Base-by-base conservation (phyloP, 257 asterid genomes). In the Verbascum thapsus region DNA sequence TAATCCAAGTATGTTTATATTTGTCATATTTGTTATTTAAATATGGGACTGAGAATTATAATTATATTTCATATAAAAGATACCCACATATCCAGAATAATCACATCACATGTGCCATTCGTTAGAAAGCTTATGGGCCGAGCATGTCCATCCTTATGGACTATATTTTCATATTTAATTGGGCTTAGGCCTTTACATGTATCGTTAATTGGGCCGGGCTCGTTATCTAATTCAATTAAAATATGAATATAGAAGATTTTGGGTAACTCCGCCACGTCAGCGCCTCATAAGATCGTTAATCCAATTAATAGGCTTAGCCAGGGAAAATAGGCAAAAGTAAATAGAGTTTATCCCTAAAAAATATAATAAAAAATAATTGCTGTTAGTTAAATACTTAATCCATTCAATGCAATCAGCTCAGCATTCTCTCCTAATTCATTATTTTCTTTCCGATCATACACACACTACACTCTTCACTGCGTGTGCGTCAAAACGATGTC, bases 401-500 rank as follows among this genome's bases (percentile, higher is more conserved):
- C n/a, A 35, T 49, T 26, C 15, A 4, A n/a, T 0, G 22, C 5
- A 26, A 13, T 12, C 35, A 37, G 2, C 63, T 34, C 5, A 22
- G 6, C 8, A 41, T 15, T 6, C 34, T 15, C 0, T 18, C 19
- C 8, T 38, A 30, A 22, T 17, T 20, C 23, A 9, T 32, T 13
- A 11, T 50, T 5, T 26, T 26, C 5, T 2, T 26, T 2, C 65
- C 20, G 19, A 52, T 18, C 60, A 8, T 6, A 10, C 56, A 53
- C 42, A 22, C 42, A 40, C 75, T 34, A 10, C 51, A 43, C 7
- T 20, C 13, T 7, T 0, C 63, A 34, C 57, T 17, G 56, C 66
- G 53, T 39, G 49, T 49, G 19, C 68, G 47, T 38, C 72, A 11
- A 42, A 20, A 50, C 69, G 64, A 92, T 83, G 97, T 72, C 90